Evolutionary conservation across 495 filamentous ascomycete species (phyloP), one percentile per base, ranked within the genome.

Genomic region (Xylaria telfairii): DNA sequence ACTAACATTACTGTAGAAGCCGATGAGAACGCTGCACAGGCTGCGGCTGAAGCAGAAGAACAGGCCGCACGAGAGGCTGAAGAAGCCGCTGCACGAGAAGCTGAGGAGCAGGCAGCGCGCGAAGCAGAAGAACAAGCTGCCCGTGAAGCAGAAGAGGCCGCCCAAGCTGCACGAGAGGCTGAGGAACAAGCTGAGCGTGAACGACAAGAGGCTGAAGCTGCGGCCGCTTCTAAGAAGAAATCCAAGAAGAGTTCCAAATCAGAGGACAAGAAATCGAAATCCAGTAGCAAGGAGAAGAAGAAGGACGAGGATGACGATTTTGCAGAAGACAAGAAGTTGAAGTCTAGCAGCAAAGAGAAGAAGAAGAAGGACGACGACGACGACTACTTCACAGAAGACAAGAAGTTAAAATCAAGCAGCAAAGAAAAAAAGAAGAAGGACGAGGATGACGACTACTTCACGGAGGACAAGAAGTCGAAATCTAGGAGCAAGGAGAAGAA

Each of bases 221-320:
- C 69, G 32, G 34, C 67, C 7, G 68, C 77, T 12, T 70, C 75
- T 0, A 83, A 83, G 69, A 77, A 77, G 66, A 83, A 83, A 63
- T 79, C 76, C 44, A 85, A 83, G 73, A 82, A 84, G 67, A 72
- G 76, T 59, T 78, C 74, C 37, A 82, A 79, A 67, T 39, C 65
- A 4, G 75, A 75, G 21, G 76, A 78, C 9, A 75, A 74, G 56
- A 75, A 78, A 60, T 72, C 75, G 9, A 74, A 73, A 65, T 73
- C 76, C 32, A 73, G 49, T 56, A 67, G 56, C 63, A 76, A 77
- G 60, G 72, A 78, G 21, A 78, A 75, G 44, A 54, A 72, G 44
- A 74, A 77, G 32, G 70, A 59, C 54, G 56, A 70, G 24, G 66
- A 65, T 19, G 59, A 63, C n/a, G n/a, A n/a, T n/a, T n/a, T n/a